These are phyloP conservation scores for Naganishia onofrii DNA, from an alignment of 768 basidiomycete genomes.

Conservation along the genomic window DNA sequence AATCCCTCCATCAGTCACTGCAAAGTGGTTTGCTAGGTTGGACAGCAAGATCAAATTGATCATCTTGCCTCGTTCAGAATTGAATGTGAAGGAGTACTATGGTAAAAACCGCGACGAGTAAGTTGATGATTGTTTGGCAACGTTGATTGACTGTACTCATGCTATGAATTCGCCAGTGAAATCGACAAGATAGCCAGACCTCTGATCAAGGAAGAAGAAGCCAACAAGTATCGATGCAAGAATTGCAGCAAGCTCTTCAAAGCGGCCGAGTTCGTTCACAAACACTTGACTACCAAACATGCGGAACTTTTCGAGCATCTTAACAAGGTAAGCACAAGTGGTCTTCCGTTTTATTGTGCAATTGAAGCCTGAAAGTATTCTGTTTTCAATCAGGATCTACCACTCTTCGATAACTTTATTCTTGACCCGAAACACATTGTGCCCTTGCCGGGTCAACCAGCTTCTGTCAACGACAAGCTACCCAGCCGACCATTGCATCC, in stretches of 20 bases:
- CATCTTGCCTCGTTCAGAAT: conserved; percentile 65
- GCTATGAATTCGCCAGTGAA: neutral
- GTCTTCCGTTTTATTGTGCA: neutral
- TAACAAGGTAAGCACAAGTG: conserved; percentile 66
- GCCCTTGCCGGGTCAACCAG: conserved; percentile 40
- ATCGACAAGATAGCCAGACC: conserved; percentile 49
- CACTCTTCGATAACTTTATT: conserved; percentile 90
- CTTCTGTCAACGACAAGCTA: conserved; percentile 47
- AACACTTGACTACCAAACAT: conserved; percentile 95
- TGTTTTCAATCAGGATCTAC: conserved; percentile 25
- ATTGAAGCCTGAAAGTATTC: conserved; percentile 12
- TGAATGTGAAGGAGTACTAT: conserved; percentile 83
- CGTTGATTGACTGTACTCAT: neutral
- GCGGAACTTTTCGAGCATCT: conserved; percentile 74
- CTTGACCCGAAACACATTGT: conserved; percentile 86
- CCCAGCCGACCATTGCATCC: conserved; percentile 15
- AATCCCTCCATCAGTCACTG: conserved; percentile 43
- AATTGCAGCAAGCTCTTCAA: conserved; percentile 93
- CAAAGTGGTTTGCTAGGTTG: conserved; percentile 83
- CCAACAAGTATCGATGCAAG: conserved; percentile 95
- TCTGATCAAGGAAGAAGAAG: conserved; percentile 89
- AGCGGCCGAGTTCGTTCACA: conserved; percentile 92
- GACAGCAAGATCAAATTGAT: conserved; percentile 81
- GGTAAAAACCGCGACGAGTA: conserved; percentile 89
- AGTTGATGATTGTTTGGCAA: conserved; percentile 42